Base-by-base conservation (phyloP, 352 stramenopile species). In the Phytopythium chamaehyphon region DNA sequence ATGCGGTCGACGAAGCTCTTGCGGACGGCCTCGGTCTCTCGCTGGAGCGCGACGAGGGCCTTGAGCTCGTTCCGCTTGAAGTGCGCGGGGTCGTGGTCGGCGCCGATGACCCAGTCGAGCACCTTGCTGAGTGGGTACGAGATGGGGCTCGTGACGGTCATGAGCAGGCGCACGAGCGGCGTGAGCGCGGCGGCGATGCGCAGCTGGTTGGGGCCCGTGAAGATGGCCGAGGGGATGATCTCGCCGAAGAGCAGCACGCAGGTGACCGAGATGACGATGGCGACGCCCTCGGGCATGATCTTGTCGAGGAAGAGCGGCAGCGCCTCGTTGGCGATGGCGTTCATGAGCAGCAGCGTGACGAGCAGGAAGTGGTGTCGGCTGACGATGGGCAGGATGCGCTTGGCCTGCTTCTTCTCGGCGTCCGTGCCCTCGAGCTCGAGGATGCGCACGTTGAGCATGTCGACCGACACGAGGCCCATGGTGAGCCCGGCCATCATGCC, bases 211-310 rank as follows among this genome's bases (percentile, higher is more conserved):
- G 90, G 92, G 0, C 95, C 93, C 3, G 93, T 98, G 62, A 98
- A 98, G 28, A 98, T 64, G 1, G 93, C 94, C 0, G 76, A 94
- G 7, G 94, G 94, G 18, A 98, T 71, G 57, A 98, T 98, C 62
- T 98, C 96, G 6, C 94, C 94, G 66, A 98, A 98, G 31, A 98
- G 64, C n/a, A 98, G 72, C 31, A 98, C 88, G 15, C 95, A 77
- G 8, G 90, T 98, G 19, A 98, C 93, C 10, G 90, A 98, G 31
- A 98, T 71, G 19, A 98, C 64, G 61, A 98, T 90, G 16, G 93
- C 95, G 14, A 93, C 54, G 37, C 71, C 64, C 43, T 90, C 72
- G 10, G 86, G 69, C 26, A 98, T 66, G 51, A 98, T 64, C 46
- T 85, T 73, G 65, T 95, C 90, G 48, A 98, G 71, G 61, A 98